Evolutionary conservation across 305 asterid genomes (phyloP), one percentile per base, ranked within the genome.

Genomic region (Fraxinus xanthoxyloides): DNA sequence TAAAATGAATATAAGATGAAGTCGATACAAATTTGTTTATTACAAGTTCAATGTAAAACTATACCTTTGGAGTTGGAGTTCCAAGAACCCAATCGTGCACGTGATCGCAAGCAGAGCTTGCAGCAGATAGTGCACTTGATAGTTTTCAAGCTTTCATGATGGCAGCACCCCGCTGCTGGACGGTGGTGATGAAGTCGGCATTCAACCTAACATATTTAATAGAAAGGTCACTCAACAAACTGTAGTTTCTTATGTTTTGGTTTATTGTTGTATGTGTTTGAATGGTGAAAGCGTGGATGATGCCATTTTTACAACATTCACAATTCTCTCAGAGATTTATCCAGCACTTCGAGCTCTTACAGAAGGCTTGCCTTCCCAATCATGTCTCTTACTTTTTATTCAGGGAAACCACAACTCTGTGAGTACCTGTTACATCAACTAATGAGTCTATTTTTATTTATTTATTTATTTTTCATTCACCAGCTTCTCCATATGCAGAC

Each of bases 311-410:
- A 81, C 81, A 40, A 75, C 40, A 75, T 79, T 84, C 76, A 61
- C 85, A 48, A 67, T 61, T 76, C 80, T 75, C 82, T 65, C 98
- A 95, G 97, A 94, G 96, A 91, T 95, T 95, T 83, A 85, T 89
- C 78, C 99, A 95, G 92, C 98, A 91, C 89, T 95, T 95, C 84
- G 99, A 94, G 91, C 92, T 92, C 83, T 88, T 95, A 84, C 97
- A 89, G 88, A 95, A 88, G 87, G 98, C 97, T 74, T 90, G 95
- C 90, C 85, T 95, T 82, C 98, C 99, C 28, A 94, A 94, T 82
- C 93, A 92, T 1, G 81, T 90, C 72, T 90, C 97, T 30, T 94
- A 90, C 89, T 84, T 82, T 80, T 85, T 95, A 38, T 95, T 89
- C 87, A 89, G 80, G 82, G 98, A 91, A 81, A 87, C 94, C 56